Conservation (phyloP, 1,284 basidiomycete genomes). For the Ceratobasidium sp. region DNA sequence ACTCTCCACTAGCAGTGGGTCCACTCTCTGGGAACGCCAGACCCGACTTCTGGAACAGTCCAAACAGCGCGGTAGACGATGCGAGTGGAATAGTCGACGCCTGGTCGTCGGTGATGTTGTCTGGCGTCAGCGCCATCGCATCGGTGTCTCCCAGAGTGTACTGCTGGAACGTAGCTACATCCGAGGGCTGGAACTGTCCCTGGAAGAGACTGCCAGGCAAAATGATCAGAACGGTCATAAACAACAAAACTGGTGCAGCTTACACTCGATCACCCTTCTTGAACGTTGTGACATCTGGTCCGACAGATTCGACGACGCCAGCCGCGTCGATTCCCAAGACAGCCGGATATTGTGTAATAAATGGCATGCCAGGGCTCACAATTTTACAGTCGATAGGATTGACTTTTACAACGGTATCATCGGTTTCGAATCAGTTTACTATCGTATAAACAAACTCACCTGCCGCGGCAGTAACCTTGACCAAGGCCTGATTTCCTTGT, state of each 20-base stretch:
- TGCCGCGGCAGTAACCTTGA: slow-evolving; percentile 7
- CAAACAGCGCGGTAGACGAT: slow-evolving; percentile 23
- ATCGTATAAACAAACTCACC: not conserved
- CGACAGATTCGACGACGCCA: slow-evolving; percentile 12
- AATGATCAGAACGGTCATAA: not conserved
- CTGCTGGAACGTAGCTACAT: slow-evolving; percentile 27
- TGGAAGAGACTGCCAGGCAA: slow-evolving; percentile 3
- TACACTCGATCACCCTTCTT: slow-evolving; percentile 41
- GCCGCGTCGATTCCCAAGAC: slow-evolving; percentile 37
- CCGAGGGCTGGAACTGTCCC: slow-evolving; percentile 18
- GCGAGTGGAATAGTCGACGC: slow-evolving; percentile 21
- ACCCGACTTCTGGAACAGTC: slow-evolving; percentile 35
- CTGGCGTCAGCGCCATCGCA: not conserved
- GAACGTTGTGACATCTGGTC: slow-evolving; percentile 12
- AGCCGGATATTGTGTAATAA: slow-evolving; percentile 10
- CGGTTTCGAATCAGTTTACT: not conserved
- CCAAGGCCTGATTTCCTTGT: slow-evolving; percentile 7
- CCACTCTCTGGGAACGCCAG: slow-evolving; percentile 16
- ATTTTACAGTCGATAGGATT: slow-evolving; percentile 38
- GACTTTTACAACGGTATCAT: not conserved
- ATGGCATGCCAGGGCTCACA: slow-evolving; percentile 18
- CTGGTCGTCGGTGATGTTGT: slow-evolving; percentile 26
- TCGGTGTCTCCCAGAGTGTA: slow-evolving; percentile 21
- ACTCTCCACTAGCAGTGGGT: not conserved
- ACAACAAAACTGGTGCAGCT: not conserved